A percentile compares a stretch with the other conserved stretches of the same genome.
phyloP scores from a whole-genome alignment of 2,329 filamentous ascomycete genomes.

The Cladosporium sp. region DNA sequence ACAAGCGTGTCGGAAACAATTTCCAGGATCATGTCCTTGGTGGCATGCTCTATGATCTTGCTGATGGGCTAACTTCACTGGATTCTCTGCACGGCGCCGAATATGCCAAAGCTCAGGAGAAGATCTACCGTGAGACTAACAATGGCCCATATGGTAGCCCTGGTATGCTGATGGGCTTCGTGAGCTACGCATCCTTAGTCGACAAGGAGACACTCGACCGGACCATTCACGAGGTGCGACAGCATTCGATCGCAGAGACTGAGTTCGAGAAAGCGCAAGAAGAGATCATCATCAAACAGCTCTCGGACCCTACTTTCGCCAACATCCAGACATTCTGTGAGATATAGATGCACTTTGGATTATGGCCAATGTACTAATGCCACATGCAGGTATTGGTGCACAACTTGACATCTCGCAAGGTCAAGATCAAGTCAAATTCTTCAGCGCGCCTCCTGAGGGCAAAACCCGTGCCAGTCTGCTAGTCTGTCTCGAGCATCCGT shows the following conservation, averaged over 20 bases:
- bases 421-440: conserved; percentile 29
- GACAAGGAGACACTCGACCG: conserved; percentile 25
- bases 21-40: conserved; percentile 39
- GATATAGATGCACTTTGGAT: neutral
- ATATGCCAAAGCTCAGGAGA: conserved; percentile 31
- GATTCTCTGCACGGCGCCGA: conserved; percentile 34
- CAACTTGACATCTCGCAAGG: conserved; percentile 29
- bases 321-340: conserved; percentile 35
- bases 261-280: conserved; percentile 34
- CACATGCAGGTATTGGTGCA: conserved; percentile 22
- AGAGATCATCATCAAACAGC: conserved; percentile 30
- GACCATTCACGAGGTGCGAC: conserved; percentile 28
- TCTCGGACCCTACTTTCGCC: conserved; percentile 31
- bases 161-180: conserved; percentile 35
- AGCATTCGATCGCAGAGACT: conserved; percentile 32
- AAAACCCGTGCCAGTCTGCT: conserved; percentile 29
- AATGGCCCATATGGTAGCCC: conserved; percentile 33
- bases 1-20: conserved; percentile 51
- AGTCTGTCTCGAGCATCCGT: conserved; percentile 31
- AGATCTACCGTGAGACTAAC: conserved; percentile 31
- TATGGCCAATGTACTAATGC: neutral
- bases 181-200: conserved; percentile 30
- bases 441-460: conserved; percentile 28
- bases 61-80: conserved; percentile 27
- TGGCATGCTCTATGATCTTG: conserved; percentile 27